These are phyloP conservation scores for Chlamydomonas sp. DNA, from an alignment of 139 green algal species.

Conservation along the genomic window DNA sequence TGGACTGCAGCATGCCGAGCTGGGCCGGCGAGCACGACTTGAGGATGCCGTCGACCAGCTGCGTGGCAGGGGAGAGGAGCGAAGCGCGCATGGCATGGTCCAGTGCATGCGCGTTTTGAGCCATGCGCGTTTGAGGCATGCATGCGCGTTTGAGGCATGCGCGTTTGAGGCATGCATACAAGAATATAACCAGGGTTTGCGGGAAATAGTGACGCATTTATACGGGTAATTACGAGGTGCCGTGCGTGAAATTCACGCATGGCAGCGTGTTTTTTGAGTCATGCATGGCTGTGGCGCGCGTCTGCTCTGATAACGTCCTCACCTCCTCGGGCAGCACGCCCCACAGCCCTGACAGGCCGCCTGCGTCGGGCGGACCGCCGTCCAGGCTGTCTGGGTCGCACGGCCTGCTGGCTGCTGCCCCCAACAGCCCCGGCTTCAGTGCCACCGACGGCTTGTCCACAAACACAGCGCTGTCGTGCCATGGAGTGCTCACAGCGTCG, in stretches of 20 bases:
- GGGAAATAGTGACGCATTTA: background rate
- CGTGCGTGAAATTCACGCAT: background rate
- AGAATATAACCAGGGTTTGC: background rate
- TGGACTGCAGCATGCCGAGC: constrained; percentile 56
- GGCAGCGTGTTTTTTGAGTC: background rate
- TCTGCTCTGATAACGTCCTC: background rate
- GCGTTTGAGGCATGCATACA: background rate
- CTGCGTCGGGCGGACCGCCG: background rate
- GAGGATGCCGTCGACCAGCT: constrained; percentile 59
- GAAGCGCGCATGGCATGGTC: no score
- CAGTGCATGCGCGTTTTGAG: background rate
- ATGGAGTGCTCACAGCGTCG: no score
- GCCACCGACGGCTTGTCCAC: constrained; percentile 5
- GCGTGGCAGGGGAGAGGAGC: constrained; percentile 2
- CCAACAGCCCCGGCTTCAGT: constrained; percentile 8
- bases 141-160: background rate
- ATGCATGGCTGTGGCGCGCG: background rate
- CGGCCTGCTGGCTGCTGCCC: background rate
- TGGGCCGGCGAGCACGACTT: constrained; percentile 44
- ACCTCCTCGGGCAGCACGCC: constrained; percentile 32
- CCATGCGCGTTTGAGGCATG: background rate
- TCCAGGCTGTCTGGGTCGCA: background rate
- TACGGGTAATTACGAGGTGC: background rate
- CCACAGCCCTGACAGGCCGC: constrained; percentile 21
- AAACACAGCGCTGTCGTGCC: background rate